These are phyloP conservation scores for Puccinia triticina DNA, from an alignment of 1,284 basidiomycete species.

Conservation along the genomic window DNA sequence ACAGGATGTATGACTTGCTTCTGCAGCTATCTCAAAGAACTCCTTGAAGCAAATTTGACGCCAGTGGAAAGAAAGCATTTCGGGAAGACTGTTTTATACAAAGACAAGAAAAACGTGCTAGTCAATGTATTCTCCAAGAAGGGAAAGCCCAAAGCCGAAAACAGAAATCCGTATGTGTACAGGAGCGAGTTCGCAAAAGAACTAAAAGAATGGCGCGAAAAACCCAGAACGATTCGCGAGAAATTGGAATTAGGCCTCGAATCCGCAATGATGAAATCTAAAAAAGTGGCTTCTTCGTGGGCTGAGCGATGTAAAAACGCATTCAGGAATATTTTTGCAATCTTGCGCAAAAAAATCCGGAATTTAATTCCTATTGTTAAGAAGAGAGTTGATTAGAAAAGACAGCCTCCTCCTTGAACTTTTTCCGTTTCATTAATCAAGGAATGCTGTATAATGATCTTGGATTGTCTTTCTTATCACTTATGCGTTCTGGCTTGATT, in stretches of 20 bases:
- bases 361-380: too few relatives aligned
- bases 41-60: not conserved
- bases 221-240: not conserved
- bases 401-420: too few relatives aligned
- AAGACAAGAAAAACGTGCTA: not conserved
- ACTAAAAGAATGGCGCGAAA: not conserved
- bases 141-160: not conserved
- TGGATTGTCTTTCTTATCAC: too few relatives aligned
- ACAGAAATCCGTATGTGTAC: not conserved
- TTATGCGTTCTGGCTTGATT: too few relatives aligned
- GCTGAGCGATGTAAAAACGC: too few relatives aligned
- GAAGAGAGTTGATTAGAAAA: too few relatives aligned
- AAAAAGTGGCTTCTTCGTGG: not conserved
- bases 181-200: not conserved
- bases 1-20: not conserved
- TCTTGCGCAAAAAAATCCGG: too few relatives aligned
- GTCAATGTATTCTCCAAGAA: not conserved
- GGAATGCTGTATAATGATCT: too few relatives aligned
- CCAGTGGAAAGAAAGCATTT: not conserved
- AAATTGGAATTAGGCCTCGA: not conserved
- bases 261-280: not conserved
- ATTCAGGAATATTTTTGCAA: too few relatives aligned
- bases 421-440: too few relatives aligned
- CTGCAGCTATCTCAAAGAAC: not conserved
- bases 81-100: not conserved